Conservation (phyloP, 108 stramenopile species). For the Skeletonema tropicum region DNA sequence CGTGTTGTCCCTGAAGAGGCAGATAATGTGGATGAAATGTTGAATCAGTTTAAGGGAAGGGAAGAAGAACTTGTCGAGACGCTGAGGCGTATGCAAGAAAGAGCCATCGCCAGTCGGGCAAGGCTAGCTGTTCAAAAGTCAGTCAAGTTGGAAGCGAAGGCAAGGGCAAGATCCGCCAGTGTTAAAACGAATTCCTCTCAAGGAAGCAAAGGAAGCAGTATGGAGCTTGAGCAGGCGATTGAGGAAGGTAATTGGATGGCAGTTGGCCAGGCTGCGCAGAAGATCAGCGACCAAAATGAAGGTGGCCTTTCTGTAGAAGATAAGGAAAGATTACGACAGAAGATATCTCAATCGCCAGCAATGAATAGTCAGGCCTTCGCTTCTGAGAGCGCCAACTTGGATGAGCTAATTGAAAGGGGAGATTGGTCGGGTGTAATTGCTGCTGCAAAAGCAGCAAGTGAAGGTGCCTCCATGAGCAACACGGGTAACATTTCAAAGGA, state of each 20-base stretch:
- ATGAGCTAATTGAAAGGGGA: constrained; percentile 78
- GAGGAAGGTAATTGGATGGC: constrained; percentile 90
- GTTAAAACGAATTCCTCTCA: constrained; percentile 25
- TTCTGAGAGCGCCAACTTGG: constrained; percentile 61
- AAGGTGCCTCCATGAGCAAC: constrained; percentile 11
- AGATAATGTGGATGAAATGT: constrained; percentile 91
- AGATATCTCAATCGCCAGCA: constrained; percentile 38
- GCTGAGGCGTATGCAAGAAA: constrained; percentile 86
- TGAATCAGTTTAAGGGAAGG: constrained; percentile 87
- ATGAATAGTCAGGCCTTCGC: constrained; percentile 18
- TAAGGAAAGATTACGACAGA: constrained; percentile 36
- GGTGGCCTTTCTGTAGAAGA: constrained; percentile 40
- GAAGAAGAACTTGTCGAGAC: constrained; percentile 91
- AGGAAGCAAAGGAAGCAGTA: constrained; percentile 40
- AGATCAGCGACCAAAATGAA: constrained; percentile 52
- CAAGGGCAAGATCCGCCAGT: constrained; percentile 22
- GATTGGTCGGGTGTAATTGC: constrained; percentile 86
- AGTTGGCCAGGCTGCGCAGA: constrained; percentile 77
- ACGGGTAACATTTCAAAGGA: constrained; percentile 54
- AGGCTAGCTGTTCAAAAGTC: constrained; percentile 71
- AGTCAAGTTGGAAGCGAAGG: constrained; percentile 77
- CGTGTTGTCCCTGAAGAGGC: constrained; percentile 88
- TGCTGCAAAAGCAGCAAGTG: constrained; percentile 63
- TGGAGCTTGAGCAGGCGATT: constrained; percentile 68
- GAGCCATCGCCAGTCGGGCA: constrained; percentile 77